These are phyloP conservation scores for Epipyxis sp. DNA, from an alignment of 108 stramenopile species.

Conservation along the genomic window DNA sequence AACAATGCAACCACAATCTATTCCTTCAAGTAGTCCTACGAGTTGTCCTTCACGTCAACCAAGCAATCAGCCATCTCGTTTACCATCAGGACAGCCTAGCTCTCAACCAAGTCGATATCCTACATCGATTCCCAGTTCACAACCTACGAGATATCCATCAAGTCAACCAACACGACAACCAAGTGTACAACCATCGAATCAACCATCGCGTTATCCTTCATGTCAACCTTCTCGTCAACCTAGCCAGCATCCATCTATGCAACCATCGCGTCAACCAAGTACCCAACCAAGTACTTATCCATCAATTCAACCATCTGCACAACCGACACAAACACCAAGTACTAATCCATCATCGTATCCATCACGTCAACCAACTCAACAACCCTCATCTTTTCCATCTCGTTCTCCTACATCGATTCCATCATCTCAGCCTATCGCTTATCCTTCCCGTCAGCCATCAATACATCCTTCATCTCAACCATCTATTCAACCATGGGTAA, in stretches of 20 bases:
- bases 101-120: background rate
- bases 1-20: no score
- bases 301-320: constrained; percentile 7
- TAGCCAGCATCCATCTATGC: background rate
- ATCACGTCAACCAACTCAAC: background rate
- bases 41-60: background rate
- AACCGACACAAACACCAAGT: constrained; percentile 3
- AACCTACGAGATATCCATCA: background rate
- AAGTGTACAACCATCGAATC: background rate
- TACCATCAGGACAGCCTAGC: background rate
- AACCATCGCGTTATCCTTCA: background rate
- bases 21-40: background rate
- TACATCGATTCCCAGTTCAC: background rate
- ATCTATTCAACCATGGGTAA: background rate
- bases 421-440: background rate
- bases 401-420: constrained; percentile 10
- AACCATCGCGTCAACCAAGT: constrained; percentile 18
- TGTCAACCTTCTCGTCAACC: constrained; percentile 1
- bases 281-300: constrained; percentile 8
- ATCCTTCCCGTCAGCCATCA: background rate
- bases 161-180: background rate
- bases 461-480: background rate
- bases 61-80: background rate
- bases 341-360: background rate
- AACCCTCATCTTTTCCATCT: background rate